Base-by-base conservation (phyloP, 2,329 filamentous ascomycete species). In the Domatiomyces globalis region DNA sequence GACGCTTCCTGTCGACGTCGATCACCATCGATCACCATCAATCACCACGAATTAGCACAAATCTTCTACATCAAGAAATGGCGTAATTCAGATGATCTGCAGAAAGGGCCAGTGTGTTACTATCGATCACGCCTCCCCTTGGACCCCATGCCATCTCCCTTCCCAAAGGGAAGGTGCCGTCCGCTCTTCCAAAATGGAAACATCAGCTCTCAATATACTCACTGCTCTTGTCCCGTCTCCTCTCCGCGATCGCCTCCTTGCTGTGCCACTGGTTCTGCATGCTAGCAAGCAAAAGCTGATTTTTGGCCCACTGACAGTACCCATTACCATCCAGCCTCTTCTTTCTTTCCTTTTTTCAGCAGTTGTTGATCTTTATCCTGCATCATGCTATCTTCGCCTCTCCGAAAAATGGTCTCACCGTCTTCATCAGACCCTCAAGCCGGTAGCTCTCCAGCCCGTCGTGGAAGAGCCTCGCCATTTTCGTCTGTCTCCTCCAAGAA, bases 401-500 rank as follows among this genome's bases (percentile, higher is more conserved):
- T 47, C 45, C 45, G 45, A 8, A 22, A 20, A 22, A 47, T 12
- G 25, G 22, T 19, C 7, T 3, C 45, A 5, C 27, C 45, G 6
- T 25, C 45, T 15, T 20, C 43, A 10, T 8, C 22, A 10, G n/a
- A 19, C 43, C 43, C 15, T 17, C 17, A 17, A 9, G 12, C 27
- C 7, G 8, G 27, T 12, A 36, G 20, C 10, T 17, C 27, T 18
- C 17, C 17, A 17, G 45, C 17, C 20, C 45, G 15, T 5, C 45
- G 29, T 33, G 20, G 29, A 5, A 18, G 8, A 27, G 17, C 20
- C 19, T 5, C 8, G 22, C 45, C 27, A 25, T 18, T 18, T 17
- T 33, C 17, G 27, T 47, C 45, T 25, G 22, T 47, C 20, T 47
- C 45, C 5, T 47, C 45, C 45, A 47, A 47, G 45, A 29, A 29